Conservation (phyloP, 495 filamentous ascomycete species). For the Cenococcum geophilum region DNA sequence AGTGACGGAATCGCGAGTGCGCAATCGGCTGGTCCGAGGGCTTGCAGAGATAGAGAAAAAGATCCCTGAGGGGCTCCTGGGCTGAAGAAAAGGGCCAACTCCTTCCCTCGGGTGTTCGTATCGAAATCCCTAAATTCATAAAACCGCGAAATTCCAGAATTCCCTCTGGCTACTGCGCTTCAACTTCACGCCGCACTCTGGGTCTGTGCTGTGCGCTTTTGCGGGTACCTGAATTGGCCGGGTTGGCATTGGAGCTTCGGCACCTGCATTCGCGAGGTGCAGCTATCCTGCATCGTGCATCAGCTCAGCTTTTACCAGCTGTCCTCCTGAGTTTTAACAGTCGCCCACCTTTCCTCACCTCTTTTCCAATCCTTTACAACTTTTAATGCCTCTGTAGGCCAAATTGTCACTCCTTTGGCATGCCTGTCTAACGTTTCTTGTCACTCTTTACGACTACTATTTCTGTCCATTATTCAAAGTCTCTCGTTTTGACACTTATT, state of each 20-base stretch:
- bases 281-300: slow-evolving; percentile 22
- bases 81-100: neutral
- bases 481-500: slow-evolving; percentile 32
- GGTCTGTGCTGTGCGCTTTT: slow-evolving; percentile 11
- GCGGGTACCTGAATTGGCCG: slow-evolving; percentile 16
- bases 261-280: slow-evolving; percentile 10
- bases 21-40: slow-evolving; percentile 18
- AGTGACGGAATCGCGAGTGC: slow-evolving; percentile 16
- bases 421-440: slow-evolving; percentile 29
- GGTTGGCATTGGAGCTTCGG: slow-evolving; percentile 17
- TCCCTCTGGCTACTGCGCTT: neutral
- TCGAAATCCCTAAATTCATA: too few species aligned
- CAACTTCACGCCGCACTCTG: neutral
- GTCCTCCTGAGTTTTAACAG: slow-evolving; percentile 27
- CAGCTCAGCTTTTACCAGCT: slow-evolving; percentile 25
- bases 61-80: neutral
- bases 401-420: slow-evolving; percentile 33
- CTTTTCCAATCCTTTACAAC: slow-evolving; percentile 24
- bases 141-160: too few species aligned
- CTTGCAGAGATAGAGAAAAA: neutral
- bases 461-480: slow-evolving; percentile 17
- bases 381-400: slow-evolving; percentile 32
- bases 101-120: neutral
- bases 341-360: slow-evolving; percentile 20
- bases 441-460: slow-evolving; percentile 30